Evolutionary conservation across 345 rosid genomes (phyloP), one percentile per base, ranked within the genome.

Genomic region (Melaleuca quinquenervia): DNA sequence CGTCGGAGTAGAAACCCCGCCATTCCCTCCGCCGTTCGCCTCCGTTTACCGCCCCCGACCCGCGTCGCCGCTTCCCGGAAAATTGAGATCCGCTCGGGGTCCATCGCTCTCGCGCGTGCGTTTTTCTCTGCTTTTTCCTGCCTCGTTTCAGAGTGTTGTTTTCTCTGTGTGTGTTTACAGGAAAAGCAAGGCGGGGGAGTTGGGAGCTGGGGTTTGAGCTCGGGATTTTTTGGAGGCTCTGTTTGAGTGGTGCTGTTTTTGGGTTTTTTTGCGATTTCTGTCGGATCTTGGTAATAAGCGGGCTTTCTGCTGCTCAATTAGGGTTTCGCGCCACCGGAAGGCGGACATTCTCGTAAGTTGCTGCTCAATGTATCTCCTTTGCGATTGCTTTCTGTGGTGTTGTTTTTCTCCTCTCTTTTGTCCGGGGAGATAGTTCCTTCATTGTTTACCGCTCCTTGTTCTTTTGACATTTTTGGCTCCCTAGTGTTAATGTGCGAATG

Each of bases 301-400:
- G 90, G 86, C 88, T 89, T 87, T 88, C 76, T 89, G 84, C 76
- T 88, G 87, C 88, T 86, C 89, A 89, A 90, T 86, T 91, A 84
- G 89, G 89, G 48, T 36, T 70, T 70, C 45, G 76, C 44, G 76
- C 29, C 76, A 1, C 32, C 44, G 76, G 15, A 29, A 11, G 80
- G 48, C 26, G 24, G 48, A 20, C 78, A 32, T 82, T 50, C 52
- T 32, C 0, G 78, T 70, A 70, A 36, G 78, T 70, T 32, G 7
- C 18, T 1, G 78, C 24, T 36, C 78, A 18, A 21, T 70, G 48
- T 36, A 2, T 32, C 41, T 27, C 75, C 41, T 3, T 15, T 21
- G 21, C 21, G 21, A 62, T 27, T 62, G 74, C 74, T 27, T 27
- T 60, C 29, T 27, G 74, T 13, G 74, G 74, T 6, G 74, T 27